Percentiles rank a stretch among this genome's conserved stretches.
These are phyloP conservation scores for Leptographium lundbergii DNA, from an alignment of 2,329 filamentous ascomycete species.

Conservation along the genomic window DNA sequence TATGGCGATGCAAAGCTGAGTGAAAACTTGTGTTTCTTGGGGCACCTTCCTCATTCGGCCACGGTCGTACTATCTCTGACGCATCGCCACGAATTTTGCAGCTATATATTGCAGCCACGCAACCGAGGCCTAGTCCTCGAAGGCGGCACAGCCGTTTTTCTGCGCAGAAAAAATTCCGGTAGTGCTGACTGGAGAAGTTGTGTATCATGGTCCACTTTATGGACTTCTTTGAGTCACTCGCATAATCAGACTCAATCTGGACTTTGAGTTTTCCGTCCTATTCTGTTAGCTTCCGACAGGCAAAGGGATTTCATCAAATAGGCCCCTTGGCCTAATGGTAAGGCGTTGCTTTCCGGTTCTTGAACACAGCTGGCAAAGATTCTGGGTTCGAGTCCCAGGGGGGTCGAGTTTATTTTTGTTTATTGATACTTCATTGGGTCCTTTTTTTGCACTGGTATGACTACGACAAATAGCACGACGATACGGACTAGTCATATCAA, in stretches of 20 bases:
- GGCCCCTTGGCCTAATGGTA: neutral
- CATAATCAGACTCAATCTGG: no score
- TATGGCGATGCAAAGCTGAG: neutral
- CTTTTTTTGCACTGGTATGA: no score
- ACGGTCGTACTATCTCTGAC: neutral
- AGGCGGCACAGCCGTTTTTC: no score
- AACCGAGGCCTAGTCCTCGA: no score
- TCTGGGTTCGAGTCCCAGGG: neutral
- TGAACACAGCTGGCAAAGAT: neutral
- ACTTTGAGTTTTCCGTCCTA: neutral
- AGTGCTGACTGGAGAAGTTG: no score
- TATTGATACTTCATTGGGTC: no score
- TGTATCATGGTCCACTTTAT: no score
- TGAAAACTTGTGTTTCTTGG: neutral
- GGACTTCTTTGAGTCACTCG: no score
- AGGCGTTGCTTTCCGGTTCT: neutral
- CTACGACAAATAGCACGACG: no score
- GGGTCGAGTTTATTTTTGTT: neutral
- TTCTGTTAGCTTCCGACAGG: neutral
- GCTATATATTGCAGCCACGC: neutral
- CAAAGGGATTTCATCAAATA: neutral
- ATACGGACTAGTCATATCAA: no score
- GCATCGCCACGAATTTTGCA: neutral
- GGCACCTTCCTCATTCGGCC: neutral
- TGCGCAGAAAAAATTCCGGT: no score